A percentile compares a stretch with the other conserved stretches of the same genome.
phyloP scores from a whole-genome alignment of 805 yeast species.

The Suhomyces canberraensis region DNA sequence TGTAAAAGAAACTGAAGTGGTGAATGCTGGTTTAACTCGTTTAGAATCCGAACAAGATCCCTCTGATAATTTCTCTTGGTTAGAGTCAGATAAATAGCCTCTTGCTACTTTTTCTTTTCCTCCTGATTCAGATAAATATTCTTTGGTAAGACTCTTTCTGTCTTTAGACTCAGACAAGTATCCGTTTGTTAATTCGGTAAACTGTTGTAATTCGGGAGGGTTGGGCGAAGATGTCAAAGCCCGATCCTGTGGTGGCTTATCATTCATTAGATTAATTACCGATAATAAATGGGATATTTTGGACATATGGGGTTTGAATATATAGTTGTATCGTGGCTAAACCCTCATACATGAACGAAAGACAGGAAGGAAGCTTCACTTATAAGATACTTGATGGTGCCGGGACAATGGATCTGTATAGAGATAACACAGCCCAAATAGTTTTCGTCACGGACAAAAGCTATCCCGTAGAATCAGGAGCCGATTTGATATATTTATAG shows the following conservation, averaged over 20 bases:
- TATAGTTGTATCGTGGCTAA: too few species aligned
- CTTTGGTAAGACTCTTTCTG: too few species aligned
- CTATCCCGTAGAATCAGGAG: background rate
- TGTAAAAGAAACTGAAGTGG: too few species aligned
- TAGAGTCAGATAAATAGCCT: too few species aligned
- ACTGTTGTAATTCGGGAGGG: too few species aligned
- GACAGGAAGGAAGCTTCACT: background rate
- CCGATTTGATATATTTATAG: background rate
- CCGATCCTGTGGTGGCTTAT: constrained; percentile 23
- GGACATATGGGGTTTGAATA: constrained; percentile 1
- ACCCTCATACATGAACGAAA: background rate
- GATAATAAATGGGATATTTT: constrained; percentile 29
- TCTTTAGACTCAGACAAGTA: too few species aligned
- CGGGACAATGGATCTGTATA: background rate
- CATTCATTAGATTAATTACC: constrained; percentile 33
- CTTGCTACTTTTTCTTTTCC: too few species aligned
- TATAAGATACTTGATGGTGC: background rate
- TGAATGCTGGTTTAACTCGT: too few species aligned
- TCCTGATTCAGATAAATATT: too few species aligned
- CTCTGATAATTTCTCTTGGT: too few species aligned
- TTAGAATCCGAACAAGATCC: too few species aligned
- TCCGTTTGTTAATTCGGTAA: too few species aligned
- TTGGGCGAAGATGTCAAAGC: constrained; percentile 13
- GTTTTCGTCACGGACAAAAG: background rate
- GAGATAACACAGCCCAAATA: background rate